Percentiles rank a stretch among this genome's conserved stretches.
Evolutionary conservation across 768 basidiomycete genomes (phyloP).

Genomic region (Mycena polygramma): DNA sequence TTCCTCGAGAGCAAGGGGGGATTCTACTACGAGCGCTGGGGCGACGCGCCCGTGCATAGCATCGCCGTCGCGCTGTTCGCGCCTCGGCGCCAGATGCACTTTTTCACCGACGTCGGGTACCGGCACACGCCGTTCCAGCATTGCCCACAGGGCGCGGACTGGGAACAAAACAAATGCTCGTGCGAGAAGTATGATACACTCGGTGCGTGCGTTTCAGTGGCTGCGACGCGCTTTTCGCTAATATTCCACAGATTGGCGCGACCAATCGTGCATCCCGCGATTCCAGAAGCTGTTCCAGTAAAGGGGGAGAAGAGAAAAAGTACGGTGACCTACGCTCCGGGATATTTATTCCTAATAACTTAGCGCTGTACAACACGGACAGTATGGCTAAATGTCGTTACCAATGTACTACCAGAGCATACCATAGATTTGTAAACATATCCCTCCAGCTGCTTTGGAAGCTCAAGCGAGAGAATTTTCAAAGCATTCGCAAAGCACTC

Average conservation of each 20-base stretch:
- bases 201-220: slow-evolving; percentile 6
- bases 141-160: slow-evolving; percentile 50
- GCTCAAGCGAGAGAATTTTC: too few relatives aligned
- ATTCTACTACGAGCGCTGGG: slow-evolving; percentile 70
- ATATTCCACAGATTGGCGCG: slow-evolving; percentile 12
- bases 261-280: slow-evolving; percentile 32
- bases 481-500: too few relatives aligned
- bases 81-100: slow-evolving; percentile 68
- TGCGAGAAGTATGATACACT: slow-evolving; percentile 24
- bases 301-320: not conserved
- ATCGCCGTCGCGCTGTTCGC: slow-evolving; percentile 68
- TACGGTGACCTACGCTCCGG: not conserved
- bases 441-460: too few relatives aligned
- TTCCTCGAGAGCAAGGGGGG: slow-evolving; percentile 73
- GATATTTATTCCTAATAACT: slow-evolving; percentile 1
- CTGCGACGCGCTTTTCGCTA: not conserved
- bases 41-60: slow-evolving; percentile 71
- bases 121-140: slow-evolving; percentile 74
- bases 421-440: not conserved
- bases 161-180: not conserved
- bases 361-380: not conserved
- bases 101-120: slow-evolving; percentile 78
- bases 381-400: not conserved
- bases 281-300: slow-evolving; percentile 16
- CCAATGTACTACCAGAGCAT: slow-evolving; percentile 2